phyloP scores from a whole-genome alignment of 2,329 filamentous ascomycete species.

The Colletotrichum sp. region DNA sequence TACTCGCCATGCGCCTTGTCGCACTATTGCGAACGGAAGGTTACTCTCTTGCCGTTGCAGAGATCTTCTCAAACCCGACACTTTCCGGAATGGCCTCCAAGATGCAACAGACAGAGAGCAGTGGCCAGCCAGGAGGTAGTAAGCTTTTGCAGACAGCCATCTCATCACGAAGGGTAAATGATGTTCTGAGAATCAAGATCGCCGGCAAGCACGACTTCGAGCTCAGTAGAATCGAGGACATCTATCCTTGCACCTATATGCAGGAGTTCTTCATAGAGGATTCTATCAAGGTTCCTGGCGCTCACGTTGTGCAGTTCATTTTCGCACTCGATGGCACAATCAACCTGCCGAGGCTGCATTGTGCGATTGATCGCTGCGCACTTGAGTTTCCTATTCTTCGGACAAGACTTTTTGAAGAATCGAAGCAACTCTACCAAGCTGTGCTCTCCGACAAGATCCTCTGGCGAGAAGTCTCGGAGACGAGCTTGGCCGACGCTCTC shows the following conservation, averaged over 20 bases:
- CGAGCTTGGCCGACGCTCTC: neutral
- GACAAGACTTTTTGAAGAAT: neutral
- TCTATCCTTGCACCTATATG: neutral
- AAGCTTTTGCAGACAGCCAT: neutral
- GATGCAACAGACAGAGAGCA: neutral
- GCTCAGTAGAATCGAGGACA: neutral
- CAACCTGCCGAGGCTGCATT: neutral
- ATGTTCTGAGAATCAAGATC: neutral
- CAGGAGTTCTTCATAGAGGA: neutral
- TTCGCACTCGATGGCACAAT: neutral
- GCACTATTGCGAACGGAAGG: constrained; percentile 19
- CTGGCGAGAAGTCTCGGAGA: neutral
- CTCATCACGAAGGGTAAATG: neutral
- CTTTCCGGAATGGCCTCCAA: constrained; percentile 17
- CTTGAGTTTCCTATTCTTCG: neutral
- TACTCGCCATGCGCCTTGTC: constrained; percentile 30
- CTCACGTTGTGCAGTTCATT: neutral
- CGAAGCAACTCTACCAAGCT: neutral
- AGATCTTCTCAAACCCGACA: constrained; percentile 13
- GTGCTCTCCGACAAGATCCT: neutral
- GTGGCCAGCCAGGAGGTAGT: neutral
- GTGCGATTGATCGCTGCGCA: neutral
- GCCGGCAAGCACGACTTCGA: neutral
- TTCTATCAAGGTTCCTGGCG: neutral
- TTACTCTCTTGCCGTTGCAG: constrained; percentile 16